These are phyloP conservation scores for Linnemannia schmuckeri DNA, from an alignment of 192 early-diverging fungal species.

Conservation along the genomic window DNA sequence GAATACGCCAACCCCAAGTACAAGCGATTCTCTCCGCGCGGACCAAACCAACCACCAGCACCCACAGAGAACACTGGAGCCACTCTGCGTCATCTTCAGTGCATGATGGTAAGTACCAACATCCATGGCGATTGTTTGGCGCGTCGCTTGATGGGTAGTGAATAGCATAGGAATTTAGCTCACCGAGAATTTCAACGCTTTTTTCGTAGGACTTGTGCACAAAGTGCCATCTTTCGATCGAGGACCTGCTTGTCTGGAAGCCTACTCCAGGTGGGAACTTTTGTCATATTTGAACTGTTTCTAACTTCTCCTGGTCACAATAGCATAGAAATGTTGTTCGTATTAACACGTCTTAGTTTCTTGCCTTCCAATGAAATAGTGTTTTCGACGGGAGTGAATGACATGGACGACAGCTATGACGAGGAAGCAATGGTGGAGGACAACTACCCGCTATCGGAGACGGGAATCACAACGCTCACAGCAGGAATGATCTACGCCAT, in stretches of 20 bases:
- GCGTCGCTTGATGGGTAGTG: not conserved
- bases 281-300: not conserved
- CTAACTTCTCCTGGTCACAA: no score
- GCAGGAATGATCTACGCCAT: constrained; percentile 48
- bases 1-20: constrained; percentile 44
- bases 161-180: not conserved
- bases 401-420: constrained; percentile 43
- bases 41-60: constrained; percentile 19
- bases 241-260: constrained; percentile 39
- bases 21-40: constrained; percentile 35
- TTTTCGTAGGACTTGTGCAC: constrained; percentile 20
- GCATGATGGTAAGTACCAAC: constrained; percentile 29
- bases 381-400: constrained; percentile 41
- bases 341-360: not conserved
- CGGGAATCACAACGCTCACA: constrained; percentile 42
- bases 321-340: not conserved
- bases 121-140: not conserved
- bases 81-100: constrained; percentile 22
- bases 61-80: constrained; percentile 14
- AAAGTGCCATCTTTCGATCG: constrained; percentile 42
- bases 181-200: not conserved
- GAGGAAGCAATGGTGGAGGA: constrained; percentile 51
- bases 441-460: constrained; percentile 50
- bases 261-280: constrained; percentile 32
- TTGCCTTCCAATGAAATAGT: constrained; percentile 7